phyloP scores from a whole-genome alignment of 805 yeast species.

The Starmerella sp. region DNA sequence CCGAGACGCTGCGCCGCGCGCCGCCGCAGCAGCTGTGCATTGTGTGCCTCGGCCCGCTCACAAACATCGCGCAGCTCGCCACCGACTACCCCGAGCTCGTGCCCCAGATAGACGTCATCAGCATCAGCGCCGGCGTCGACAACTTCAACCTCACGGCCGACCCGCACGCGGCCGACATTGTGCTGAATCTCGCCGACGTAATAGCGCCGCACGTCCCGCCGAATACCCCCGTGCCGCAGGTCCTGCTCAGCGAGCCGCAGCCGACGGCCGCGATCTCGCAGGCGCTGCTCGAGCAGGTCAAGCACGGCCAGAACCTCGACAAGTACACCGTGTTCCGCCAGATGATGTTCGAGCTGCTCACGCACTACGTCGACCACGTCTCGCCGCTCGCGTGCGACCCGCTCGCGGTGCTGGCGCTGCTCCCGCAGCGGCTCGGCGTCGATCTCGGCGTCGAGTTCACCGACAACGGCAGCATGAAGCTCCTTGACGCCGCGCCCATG shows the following conservation, averaged over 20 bases:
- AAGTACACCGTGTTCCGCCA: constrained; percentile 38
- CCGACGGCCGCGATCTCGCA: constrained; percentile 42
- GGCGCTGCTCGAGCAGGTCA: constrained; percentile 33
- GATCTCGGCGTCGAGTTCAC: constrained; percentile 25
- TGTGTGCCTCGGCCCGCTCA: constrained; percentile 68
- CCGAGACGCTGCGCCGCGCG: constrained; percentile 33
- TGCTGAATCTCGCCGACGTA: constrained; percentile 40
- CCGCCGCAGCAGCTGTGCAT: constrained; percentile 43
- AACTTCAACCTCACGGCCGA: constrained; percentile 72
- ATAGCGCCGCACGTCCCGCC: constrained; percentile 26
- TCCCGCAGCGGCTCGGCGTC: constrained; percentile 30
- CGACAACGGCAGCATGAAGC: constrained; percentile 22
- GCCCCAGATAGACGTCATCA: constrained; percentile 39
- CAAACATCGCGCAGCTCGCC: constrained; percentile 55
- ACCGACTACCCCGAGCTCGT: constrained; percentile 43
- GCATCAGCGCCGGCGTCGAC: constrained; percentile 65
- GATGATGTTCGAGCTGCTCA: constrained; percentile 44
- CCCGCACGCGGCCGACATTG: constrained; percentile 57
- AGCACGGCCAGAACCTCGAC: constrained; percentile 28
- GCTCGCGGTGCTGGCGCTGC: constrained; percentile 49
- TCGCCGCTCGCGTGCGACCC: constrained; percentile 77
- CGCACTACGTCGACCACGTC: constrained; percentile 40
- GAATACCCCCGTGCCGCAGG: constrained; percentile 17
- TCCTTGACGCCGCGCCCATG: constrained; percentile 15
- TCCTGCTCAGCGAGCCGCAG: constrained; percentile 23